These are phyloP conservation scores for Zygoascus biomembranicola DNA, from an alignment of 805 yeast genomes.

Conservation along the genomic window DNA sequence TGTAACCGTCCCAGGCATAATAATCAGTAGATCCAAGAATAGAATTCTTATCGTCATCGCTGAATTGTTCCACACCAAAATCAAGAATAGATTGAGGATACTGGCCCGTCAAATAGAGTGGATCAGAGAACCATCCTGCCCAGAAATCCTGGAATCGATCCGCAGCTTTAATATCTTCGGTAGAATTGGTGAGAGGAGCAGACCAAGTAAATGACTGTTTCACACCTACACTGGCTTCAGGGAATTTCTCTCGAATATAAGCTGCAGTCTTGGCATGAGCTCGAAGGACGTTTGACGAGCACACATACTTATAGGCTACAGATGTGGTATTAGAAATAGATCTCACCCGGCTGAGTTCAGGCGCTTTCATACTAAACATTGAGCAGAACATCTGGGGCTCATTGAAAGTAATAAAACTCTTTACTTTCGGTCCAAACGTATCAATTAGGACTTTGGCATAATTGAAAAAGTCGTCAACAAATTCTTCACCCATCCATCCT, in stretches of 20 bases:
- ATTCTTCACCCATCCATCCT: conserved; percentile 23
- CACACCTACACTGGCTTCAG: conserved; percentile 22
- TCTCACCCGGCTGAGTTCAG: too few species aligned
- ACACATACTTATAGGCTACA: conserved; percentile 5
- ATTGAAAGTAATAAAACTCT: conserved; percentile 28
- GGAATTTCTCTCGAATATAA: conserved; percentile 21
- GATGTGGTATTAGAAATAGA: background rate
- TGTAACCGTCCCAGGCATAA: conserved; percentile 28
- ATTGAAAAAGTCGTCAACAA: conserved; percentile 27
- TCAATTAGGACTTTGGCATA: conserved; percentile 28
- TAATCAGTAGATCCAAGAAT: conserved; percentile 3
- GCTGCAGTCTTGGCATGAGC: conserved; percentile 23
- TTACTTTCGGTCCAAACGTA: conserved; percentile 27
- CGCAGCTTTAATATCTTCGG: conserved; percentile 23
- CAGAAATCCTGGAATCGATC: conserved; percentile 20
- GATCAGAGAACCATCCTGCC: conserved; percentile 24
- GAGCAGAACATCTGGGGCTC: conserved; percentile 24
- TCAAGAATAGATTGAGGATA: conserved; percentile 20
- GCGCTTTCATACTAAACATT: conserved; percentile 6
- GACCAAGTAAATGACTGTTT: conserved; percentile 24
- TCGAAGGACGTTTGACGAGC: conserved; percentile 17
- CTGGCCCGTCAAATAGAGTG: conserved; percentile 25
- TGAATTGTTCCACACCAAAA: background rate
- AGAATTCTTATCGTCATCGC: background rate
- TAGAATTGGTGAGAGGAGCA: conserved; percentile 20